Evolutionary conservation across 192 early-diverging fungal species (phyloP).

Genomic region (Pilobolus umbonatus): DNA sequence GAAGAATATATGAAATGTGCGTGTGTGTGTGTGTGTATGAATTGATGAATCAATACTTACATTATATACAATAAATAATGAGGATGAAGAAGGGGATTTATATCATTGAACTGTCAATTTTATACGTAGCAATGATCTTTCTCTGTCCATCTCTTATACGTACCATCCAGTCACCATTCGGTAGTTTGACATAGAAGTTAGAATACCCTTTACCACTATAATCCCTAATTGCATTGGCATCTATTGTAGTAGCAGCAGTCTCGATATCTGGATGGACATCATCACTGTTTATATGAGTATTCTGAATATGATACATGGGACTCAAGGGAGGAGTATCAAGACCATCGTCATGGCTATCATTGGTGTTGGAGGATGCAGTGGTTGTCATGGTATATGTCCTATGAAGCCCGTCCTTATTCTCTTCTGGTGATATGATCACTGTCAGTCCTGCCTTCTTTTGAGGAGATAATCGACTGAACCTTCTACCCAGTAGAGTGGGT

Average conservation of each 20-base stretch:
- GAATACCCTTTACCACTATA: constrained; percentile 24
- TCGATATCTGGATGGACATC: constrained; percentile 1
- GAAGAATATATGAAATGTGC: no score
- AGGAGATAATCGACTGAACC: neutral
- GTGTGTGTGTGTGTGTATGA: no score
- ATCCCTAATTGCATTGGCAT: neutral
- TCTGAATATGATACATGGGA: no score
- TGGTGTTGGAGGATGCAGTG: neutral
- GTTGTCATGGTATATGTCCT: constrained; percentile 2
- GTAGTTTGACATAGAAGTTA: constrained; percentile 32
- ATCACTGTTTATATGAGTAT: no score
- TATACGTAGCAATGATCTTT: constrained; percentile 33
- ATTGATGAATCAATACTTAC: no score
- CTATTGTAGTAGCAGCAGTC: neutral
- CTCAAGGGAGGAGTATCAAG: neutral
- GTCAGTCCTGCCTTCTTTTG: constrained; percentile 2
- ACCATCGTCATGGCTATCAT: neutral
- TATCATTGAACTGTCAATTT: constrained; percentile 29
- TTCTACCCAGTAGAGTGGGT: constrained; percentile 11
- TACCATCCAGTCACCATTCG: constrained; percentile 34
- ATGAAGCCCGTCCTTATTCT: no score
- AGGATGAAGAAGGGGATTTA: constrained; percentile 12
- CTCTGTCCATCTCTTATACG: constrained; percentile 25
- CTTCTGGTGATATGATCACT: constrained; percentile 2
- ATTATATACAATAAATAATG: no score